Percentiles rank a stretch among this genome's conserved stretches.
Conservation (phyloP, 208 protist genomes). For the Trypanosoma scelopori region DNA sequence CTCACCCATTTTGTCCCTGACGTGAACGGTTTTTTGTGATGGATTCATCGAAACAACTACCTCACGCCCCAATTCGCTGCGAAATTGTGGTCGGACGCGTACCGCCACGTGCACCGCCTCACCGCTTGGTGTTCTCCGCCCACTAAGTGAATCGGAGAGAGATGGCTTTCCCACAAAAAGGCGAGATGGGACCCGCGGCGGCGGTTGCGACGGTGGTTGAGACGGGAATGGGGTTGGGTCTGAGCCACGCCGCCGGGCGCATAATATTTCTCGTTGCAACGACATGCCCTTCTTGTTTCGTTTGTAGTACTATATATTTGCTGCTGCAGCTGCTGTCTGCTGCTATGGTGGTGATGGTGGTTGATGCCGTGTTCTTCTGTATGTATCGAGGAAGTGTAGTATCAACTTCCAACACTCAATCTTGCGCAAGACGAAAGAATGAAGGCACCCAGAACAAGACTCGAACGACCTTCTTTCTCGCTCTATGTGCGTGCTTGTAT, state of each 20-base stretch:
- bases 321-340: neutral
- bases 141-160: neutral
- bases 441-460: no score
- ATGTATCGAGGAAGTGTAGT: neutral
- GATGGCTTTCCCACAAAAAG: neutral
- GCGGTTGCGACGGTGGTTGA: neutral
- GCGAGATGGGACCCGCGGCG: neutral
- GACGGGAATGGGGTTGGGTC: neutral
- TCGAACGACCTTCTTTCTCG: neutral
- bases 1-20: constrained; percentile 35
- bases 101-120: constrained; percentile 78
- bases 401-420: neutral
- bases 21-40: constrained; percentile 31
- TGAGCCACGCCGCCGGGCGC: neutral
- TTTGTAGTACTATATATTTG: neutral
- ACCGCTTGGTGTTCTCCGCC: constrained; percentile 4
- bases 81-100: constrained; percentile 59
- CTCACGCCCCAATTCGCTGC: constrained; percentile 40
- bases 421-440: neutral
- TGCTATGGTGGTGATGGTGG: no score
- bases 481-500: no score
- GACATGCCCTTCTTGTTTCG: constrained; percentile 11
- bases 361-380: no score
- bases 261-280: constrained; percentile 19
- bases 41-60: constrained; percentile 79